Evolutionary conservation across 371 early-diverging fungal species (phyloP), one percentile per base, ranked within the genome.

Genomic region (Rhizopus stolonifer): DNA sequence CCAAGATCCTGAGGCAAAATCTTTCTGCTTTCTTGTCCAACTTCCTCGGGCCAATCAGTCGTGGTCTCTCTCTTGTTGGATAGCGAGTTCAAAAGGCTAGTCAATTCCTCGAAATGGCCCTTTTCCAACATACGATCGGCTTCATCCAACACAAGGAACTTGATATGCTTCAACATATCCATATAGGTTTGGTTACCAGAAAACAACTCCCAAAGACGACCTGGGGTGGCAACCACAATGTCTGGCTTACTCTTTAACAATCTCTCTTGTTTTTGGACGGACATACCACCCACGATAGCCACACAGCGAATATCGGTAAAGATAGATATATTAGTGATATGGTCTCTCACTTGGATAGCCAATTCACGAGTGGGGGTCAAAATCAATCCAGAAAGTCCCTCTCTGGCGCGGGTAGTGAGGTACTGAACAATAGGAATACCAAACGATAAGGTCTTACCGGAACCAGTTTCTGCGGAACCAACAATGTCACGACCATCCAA

Each of bases 381-480:
- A 21, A 96, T 81, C 33, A 96, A 68, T 34, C 65, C 77, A 24
- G 56, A 34, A 22, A 77, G 54, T 0, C 63, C 70, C 44, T 52
- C 73, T 15, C 70, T 58, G 33, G 71, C 56, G 25, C 72, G 59
- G 9, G 73, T 64, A 7, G 81, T 64, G 17, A 89, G 63, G 31
- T 77, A 69, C 23, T 89, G 78, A 26, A 91, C 61, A 31, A 96
- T 91, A 18, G 97, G 97, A 23, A 97, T 70, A 33, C 93, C 86
- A 71, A 94, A 97, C 0, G 94, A 92, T 38, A 96, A 66, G 1
- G 96, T 96, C 74, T 97, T 97, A 56, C 96, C 98, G 14, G 94
- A 92, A 63, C 93, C 93, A 1, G 99, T 99, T 59, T 96, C 94
- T 1, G 99, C 99, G 18, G 95, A 93, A 48, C 99, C 99, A 34